Evolutionary conservation across 2,329 filamentous ascomycete species (phyloP).

Genomic region (Ceratocystiopsis minuta): DNA sequence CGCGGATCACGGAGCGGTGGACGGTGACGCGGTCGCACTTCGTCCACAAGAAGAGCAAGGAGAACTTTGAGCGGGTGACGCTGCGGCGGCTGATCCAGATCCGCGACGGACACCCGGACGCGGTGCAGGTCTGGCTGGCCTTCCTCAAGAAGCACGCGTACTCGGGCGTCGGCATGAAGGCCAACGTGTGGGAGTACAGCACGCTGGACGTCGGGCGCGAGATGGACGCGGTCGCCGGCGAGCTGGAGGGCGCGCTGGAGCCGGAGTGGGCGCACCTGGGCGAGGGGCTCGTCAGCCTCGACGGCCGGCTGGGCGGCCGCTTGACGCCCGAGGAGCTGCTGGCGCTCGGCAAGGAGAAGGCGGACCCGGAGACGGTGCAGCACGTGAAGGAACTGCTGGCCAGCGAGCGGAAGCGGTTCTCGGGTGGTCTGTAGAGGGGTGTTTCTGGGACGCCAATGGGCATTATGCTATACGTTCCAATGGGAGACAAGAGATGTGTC

Average conservation of each 20-base stretch:
- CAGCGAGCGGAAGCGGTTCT: slow-evolving; percentile 9
- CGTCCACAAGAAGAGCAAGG: slow-evolving; percentile 92
- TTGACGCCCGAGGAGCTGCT: slow-evolving; percentile 20
- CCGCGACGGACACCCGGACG: slow-evolving; percentile 75
- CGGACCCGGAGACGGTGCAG: slow-evolving; percentile 24
- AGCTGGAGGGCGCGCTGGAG: slow-evolving; percentile 25
- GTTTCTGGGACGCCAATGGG: no score
- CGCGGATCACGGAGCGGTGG: slow-evolving; percentile 79
- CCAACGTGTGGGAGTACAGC: slow-evolving; percentile 84
- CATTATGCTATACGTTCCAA: no score
- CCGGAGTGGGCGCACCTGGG: slow-evolving; percentile 36
- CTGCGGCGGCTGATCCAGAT: slow-evolving; percentile 77
- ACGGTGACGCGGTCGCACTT: slow-evolving; percentile 80
- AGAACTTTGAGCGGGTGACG: slow-evolving; percentile 92
- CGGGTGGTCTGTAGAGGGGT: slow-evolving; percentile 12
- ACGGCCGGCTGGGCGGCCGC: slow-evolving; percentile 19
- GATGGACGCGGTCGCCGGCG: slow-evolving; percentile 30
- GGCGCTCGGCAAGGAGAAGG: not conserved
- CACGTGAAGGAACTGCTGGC: slow-evolving; percentile 26
- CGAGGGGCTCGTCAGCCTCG: no score
- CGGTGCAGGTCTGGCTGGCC: slow-evolving; percentile 79
- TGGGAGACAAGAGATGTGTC: no score
- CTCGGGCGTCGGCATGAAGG: slow-evolving; percentile 97
- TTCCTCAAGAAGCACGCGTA: slow-evolving; percentile 86
- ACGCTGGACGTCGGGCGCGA: slow-evolving; percentile 36